Conservation (phyloP, 306 rosid species). For the Sesbania bispinosa region DNA sequence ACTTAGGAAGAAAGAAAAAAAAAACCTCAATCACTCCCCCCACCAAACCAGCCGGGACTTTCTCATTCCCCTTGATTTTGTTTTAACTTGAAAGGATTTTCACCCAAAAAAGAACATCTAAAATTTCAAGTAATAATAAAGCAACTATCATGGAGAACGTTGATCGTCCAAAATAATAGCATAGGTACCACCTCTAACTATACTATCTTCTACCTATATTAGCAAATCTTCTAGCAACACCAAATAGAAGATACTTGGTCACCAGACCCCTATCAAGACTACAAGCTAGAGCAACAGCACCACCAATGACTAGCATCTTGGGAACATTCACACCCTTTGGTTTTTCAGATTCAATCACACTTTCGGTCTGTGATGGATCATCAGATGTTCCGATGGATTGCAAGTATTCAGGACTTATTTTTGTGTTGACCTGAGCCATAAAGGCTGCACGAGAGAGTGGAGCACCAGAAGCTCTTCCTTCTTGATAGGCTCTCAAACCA, state of each 20-base stretch:
- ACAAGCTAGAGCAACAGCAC: conserved; percentile 81
- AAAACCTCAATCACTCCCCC: background rate
- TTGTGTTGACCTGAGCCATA: conserved; percentile 47
- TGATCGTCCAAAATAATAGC: conserved; percentile 16
- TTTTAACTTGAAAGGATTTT: background rate
- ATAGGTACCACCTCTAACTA: conserved; percentile 1
- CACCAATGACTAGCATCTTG: conserved; percentile 64
- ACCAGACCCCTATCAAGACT: conserved; percentile 81
- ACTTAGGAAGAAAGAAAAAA: too few species aligned
- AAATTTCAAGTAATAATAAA: background rate
- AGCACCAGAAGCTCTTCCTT: conserved; percentile 54
- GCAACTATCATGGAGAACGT: background rate
- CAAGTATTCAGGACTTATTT: conserved; percentile 56
- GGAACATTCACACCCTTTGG: conserved; percentile 52
- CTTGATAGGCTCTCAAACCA: conserved; percentile 80
- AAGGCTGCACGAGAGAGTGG: conserved; percentile 65
- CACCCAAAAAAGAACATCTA: conserved; percentile 1
- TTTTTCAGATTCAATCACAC: conserved; percentile 35
- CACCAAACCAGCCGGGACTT: conserved; percentile 5
- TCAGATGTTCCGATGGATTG: conserved; percentile 45
- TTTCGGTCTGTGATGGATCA: conserved; percentile 27
- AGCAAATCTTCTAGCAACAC: conserved; percentile 83
- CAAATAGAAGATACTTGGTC: conserved; percentile 77
- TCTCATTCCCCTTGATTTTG: background rate
- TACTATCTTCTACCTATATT: conserved; percentile 61